phyloP scores from a whole-genome alignment of 345 rosid species.

The Eucalyptus cloeziana region DNA sequence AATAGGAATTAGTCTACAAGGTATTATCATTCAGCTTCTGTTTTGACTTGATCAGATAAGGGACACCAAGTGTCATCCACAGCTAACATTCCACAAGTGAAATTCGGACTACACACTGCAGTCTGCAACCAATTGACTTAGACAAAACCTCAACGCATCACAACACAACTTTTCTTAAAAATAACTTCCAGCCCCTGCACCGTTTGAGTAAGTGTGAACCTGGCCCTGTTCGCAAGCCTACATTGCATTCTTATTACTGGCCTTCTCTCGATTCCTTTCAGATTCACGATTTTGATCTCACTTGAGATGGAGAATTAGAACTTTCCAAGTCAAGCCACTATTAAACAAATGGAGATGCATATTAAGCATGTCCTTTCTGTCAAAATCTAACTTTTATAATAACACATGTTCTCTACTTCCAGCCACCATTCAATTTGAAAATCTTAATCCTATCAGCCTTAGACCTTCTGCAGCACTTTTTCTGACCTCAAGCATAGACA shows the following conservation, averaged over 20 bases:
- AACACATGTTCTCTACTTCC: neutral
- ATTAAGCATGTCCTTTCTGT: neutral
- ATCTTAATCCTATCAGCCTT: neutral
- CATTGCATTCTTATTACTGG: neutral
- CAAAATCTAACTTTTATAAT: neutral
- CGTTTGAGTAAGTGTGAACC: neutral
- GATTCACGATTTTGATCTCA: neutral
- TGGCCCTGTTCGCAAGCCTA: neutral
- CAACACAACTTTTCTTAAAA: neutral
- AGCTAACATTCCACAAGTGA: neutral
- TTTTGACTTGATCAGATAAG: neutral
- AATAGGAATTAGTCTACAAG: neutral
- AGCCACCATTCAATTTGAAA: neutral
- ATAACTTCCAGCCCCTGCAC: neutral
- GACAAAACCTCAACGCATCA: neutral
- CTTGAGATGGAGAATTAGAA: neutral
- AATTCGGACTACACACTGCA: neutral
- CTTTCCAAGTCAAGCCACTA: neutral
- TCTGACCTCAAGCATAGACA: neutral
- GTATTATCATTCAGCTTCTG: neutral
- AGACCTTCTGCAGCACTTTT: neutral
- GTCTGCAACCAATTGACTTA: neutral
- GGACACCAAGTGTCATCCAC: neutral
- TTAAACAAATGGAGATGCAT: neutral
- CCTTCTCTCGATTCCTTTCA: neutral